These are phyloP conservation scores for Scedosporium boydii DNA, from an alignment of 2,329 filamentous ascomycete genomes.

Conservation along the genomic window DNA sequence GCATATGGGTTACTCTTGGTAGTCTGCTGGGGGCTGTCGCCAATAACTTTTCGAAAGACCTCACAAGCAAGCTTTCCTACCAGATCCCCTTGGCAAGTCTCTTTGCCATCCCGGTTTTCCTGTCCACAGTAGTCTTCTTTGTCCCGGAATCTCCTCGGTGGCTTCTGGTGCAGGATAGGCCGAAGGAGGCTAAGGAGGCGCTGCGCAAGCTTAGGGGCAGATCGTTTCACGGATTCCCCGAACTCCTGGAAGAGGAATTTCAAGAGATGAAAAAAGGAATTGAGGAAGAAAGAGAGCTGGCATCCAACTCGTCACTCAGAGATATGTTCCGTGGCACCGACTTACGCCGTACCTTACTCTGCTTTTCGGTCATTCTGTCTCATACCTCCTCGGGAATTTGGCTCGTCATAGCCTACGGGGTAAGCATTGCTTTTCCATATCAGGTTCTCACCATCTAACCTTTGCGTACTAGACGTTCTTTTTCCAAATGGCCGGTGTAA, in stretches of 20 bases:
- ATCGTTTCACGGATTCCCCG: constrained; percentile 9
- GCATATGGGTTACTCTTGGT: constrained; percentile 2
- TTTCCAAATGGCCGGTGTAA: constrained; percentile 41
- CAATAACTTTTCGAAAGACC: constrained; percentile 17
- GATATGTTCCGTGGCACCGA: constrained; percentile 36
- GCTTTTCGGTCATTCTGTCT: constrained; percentile 27
- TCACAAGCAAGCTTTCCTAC: constrained; percentile 15
- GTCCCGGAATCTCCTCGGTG: constrained; percentile 32
- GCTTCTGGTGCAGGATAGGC: constrained; percentile 18
- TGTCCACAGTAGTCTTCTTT: constrained; percentile 21
- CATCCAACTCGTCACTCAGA: constrained; percentile 21
- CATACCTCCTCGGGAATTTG: constrained; percentile 35
- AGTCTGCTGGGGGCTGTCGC: constrained; percentile 12
- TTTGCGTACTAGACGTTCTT: constrained; percentile 41
- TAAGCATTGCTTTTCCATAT: not conserved
- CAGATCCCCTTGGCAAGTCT: constrained; percentile 27
- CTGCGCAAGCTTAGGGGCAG: constrained; percentile 14
- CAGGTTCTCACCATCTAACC: not conserved
- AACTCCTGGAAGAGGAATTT: constrained; percentile 22
- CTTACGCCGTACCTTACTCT: constrained; percentile 30
- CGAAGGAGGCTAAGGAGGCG: constrained; percentile 16
- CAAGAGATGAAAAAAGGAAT: constrained; percentile 29
- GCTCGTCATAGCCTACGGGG: constrained; percentile 29
- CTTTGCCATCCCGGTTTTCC: constrained; percentile 25
- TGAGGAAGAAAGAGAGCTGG: constrained; percentile 22